phyloP scores from a whole-genome alignment of 305 asterid genomes.

The Lippia alba region DNA sequence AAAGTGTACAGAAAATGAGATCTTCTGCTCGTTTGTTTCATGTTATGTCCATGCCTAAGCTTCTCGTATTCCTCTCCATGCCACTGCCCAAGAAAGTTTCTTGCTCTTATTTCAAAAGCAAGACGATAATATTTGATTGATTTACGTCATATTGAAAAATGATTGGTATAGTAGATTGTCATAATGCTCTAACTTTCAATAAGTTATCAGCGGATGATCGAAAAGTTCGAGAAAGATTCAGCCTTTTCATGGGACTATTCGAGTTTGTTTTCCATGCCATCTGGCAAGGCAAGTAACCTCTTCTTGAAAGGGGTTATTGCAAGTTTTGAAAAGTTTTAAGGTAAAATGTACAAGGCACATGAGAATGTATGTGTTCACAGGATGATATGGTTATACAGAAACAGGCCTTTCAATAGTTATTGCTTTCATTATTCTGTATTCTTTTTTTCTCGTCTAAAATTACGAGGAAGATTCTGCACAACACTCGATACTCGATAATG shows the following conservation, averaged over 20 bases:
- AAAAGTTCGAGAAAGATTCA: slow-evolving; percentile 6
- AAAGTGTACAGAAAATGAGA: not conserved
- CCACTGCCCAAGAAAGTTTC: not conserved
- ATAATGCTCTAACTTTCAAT: slow-evolving; percentile 20
- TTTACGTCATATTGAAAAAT: not conserved
- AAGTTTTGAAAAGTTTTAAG: not conserved
- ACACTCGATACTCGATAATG: too few species aligned
- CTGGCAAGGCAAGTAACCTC: not conserved
- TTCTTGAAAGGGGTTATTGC: not conserved
- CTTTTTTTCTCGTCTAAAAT: too few species aligned
- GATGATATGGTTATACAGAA: not conserved
- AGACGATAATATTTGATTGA: slow-evolving; percentile 1
- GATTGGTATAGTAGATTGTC: not conserved
- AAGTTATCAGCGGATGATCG: not conserved
- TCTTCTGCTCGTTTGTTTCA: not conserved
- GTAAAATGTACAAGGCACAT: not conserved
- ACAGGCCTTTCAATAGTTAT: not conserved
- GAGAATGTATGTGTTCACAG: not conserved
- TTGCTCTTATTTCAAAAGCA: slow-evolving; percentile 19
- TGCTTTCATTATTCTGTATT: not conserved
- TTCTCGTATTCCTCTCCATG: not conserved
- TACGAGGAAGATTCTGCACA: too few species aligned
- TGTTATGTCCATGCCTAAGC: not conserved
- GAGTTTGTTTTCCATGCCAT: too few species aligned
- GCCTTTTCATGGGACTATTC: not conserved